Conservation (phyloP, 2,329 filamentous ascomycete species). For the Nigrospora osmanthi region DNA sequence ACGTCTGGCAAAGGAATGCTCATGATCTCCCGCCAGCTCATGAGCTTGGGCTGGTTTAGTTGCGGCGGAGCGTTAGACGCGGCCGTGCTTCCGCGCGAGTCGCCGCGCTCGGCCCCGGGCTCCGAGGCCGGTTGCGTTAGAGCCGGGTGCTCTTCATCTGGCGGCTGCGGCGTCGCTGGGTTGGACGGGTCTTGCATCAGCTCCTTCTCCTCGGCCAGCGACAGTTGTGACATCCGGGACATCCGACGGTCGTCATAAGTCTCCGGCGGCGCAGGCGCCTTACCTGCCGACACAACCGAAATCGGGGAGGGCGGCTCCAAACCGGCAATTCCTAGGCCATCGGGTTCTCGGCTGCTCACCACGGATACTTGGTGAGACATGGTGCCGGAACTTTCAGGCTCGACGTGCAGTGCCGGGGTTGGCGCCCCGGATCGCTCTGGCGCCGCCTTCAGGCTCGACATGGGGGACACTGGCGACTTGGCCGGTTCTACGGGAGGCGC, state of each 20-base stretch:
- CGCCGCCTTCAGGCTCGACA: not conserved
- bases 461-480: not conserved
- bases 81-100: not conserved
- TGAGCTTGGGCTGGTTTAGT: conserved; percentile 27
- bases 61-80: not conserved
- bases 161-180: conserved; percentile 24
- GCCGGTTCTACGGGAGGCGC: not conserved
- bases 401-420: conserved; percentile 5
- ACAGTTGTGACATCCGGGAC: conserved; percentile 17
- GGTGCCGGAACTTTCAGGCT: conserved; percentile 6
- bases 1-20: conserved; percentile 57
- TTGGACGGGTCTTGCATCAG: conserved; percentile 25
- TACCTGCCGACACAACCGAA: conserved; percentile 27
- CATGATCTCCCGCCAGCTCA: conserved; percentile 70
- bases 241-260: conserved; percentile 8
- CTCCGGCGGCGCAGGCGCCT: conserved; percentile 7
- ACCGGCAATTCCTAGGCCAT: conserved; percentile 12
- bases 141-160: conserved; percentile 30
- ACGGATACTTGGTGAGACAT: conserved; percentile 28
- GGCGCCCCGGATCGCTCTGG: not conserved
- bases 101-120: conserved; percentile 7
- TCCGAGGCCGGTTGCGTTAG: conserved; percentile 5
- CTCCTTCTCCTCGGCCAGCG: conserved; percentile 37
- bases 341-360: conserved; percentile 23
- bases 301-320: conserved; percentile 35